phyloP scores from a whole-genome alignment of 2,329 filamentous ascomycete species.

The Sclerotiophoma versabilis region DNA sequence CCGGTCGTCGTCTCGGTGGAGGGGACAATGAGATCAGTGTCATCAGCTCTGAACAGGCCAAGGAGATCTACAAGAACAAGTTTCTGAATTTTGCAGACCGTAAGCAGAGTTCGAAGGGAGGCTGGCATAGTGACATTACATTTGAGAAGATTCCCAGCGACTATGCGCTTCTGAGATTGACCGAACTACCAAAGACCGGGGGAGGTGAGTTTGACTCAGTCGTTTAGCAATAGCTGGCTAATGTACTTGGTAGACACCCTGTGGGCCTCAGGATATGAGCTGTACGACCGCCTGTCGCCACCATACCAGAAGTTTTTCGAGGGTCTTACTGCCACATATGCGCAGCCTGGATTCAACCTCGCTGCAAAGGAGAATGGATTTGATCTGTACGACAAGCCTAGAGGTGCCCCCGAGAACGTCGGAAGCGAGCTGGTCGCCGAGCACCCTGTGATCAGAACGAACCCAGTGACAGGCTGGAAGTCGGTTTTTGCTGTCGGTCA shows the following conservation, averaged over 20 bases:
- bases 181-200: constrained; percentile 43
- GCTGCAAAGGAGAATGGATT: constrained; percentile 52
- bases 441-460: constrained; percentile 65
- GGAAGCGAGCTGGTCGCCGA: constrained; percentile 58
- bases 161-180: constrained; percentile 47
- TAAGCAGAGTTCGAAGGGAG: constrained; percentile 57
- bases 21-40: constrained; percentile 50
- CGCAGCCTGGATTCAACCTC: constrained; percentile 52
- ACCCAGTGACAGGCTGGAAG: constrained; percentile 46
- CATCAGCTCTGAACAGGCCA: constrained; percentile 47
- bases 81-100: constrained; percentile 25
- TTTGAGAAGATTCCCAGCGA: constrained; percentile 51
- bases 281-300: constrained; percentile 59
- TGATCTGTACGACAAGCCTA: constrained; percentile 55
- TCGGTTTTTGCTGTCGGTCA: constrained; percentile 58
- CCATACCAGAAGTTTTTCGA: constrained; percentile 60
- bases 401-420: constrained; percentile 63
- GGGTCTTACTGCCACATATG: constrained; percentile 55
- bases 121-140: constrained; percentile 61
- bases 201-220: constrained; percentile 13
- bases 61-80: constrained; percentile 42
- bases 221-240: background rate
- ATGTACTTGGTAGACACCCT: constrained; percentile 36
- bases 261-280: constrained; percentile 50
- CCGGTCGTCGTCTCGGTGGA: constrained; percentile 41